Conservation (phyloP, 176 grass and related monocot species). For the Avena insularis region DNA sequence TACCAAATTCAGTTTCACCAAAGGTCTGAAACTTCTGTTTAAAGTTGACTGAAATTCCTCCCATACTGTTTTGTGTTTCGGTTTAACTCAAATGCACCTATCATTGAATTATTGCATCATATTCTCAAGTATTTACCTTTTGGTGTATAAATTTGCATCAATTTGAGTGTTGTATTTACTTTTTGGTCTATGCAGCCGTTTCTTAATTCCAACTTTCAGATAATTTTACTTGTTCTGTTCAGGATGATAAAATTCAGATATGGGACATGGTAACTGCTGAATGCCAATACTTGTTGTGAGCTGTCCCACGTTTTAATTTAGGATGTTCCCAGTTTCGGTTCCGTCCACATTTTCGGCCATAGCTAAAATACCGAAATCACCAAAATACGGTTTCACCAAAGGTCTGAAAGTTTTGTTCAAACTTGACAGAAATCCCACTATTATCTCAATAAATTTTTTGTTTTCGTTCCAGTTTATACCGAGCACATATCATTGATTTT, state of each 20-base stretch:
- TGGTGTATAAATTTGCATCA: background rate
- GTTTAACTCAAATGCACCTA: background rate
- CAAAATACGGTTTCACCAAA: background rate
- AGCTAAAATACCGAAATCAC: background rate
- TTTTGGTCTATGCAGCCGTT: background rate
- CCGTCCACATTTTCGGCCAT: background rate
- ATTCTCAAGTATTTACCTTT: background rate
- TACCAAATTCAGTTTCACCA: background rate
- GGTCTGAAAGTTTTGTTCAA: background rate
- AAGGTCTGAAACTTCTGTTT: background rate
- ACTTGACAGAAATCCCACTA: background rate
- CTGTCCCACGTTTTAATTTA: too few relatives aligned
- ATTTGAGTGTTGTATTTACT: background rate
- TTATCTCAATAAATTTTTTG: background rate
- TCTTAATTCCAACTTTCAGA: background rate
- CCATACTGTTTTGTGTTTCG: background rate
- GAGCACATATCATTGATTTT: background rate
- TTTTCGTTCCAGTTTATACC: background rate
- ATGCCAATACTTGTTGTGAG: too few relatives aligned
- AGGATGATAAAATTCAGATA: background rate
- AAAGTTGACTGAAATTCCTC: background rate
- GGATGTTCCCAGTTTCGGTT: background rate
- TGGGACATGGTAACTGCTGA: background rate
- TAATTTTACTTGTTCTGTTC: background rate
- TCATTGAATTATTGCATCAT: background rate